Percentiles rank a stretch among this genome's conserved stretches.
These are phyloP conservation scores for Rubroboletus satanas DNA, from an alignment of 768 basidiomycete species.

Conservation along the genomic window DNA sequence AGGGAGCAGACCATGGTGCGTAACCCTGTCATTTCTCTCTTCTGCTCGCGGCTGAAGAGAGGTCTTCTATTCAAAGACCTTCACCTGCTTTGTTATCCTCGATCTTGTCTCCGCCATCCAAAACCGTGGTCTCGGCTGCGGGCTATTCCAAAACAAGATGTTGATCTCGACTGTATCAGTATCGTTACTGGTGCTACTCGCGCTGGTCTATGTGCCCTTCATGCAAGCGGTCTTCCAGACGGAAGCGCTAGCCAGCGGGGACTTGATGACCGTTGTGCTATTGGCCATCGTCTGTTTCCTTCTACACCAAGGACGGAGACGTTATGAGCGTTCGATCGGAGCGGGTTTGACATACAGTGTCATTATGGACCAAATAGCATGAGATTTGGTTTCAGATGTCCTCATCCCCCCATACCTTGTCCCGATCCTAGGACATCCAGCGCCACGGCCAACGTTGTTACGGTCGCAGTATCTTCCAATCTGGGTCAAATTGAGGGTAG, in stretches of 20 bases:
- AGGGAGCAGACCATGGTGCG: slow-evolving; percentile 96
- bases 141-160: slow-evolving; percentile 83
- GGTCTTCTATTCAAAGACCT: slow-evolving; percentile 58
- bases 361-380: slow-evolving; percentile 61
- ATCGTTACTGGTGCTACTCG: slow-evolving; percentile 81
- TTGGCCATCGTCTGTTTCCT: slow-evolving; percentile 62
- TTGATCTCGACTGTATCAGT: slow-evolving; percentile 82
- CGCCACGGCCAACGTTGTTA: neutral
- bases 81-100: slow-evolving; percentile 95
- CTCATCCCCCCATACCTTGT: neutral
- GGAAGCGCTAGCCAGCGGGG: slow-evolving; percentile 63
- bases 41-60: neutral
- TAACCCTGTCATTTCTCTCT: slow-evolving; percentile 2
- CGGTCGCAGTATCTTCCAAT: neutral
- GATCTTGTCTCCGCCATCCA: slow-evolving; percentile 94
- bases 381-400: neutral
- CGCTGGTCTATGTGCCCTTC: slow-evolving; percentile 83
- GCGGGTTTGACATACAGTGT: slow-evolving; percentile 48
- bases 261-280: slow-evolving; percentile 65
- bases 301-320: slow-evolving; percentile 75
- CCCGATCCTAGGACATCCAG: neutral
- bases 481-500: neutral
- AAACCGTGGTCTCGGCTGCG: slow-evolving; percentile 87
- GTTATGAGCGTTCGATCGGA: slow-evolving; percentile 66
- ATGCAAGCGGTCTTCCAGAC: slow-evolving; percentile 95